phyloP scores from a whole-genome alignment of 352 stramenopile species.

The Phytophthora fragariaefolia region DNA sequence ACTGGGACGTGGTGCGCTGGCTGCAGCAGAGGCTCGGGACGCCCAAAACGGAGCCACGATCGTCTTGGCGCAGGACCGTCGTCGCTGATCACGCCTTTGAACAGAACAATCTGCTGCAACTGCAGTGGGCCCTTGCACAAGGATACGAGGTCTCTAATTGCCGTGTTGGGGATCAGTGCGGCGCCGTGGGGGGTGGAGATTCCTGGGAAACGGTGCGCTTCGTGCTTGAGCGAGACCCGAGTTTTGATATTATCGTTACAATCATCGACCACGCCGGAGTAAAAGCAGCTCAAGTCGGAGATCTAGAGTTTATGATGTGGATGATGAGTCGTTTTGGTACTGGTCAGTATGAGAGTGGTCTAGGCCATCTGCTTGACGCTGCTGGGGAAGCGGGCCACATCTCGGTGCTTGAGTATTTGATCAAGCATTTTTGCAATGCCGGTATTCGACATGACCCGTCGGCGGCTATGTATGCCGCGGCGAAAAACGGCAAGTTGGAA shows the following conservation, averaged over 20 bases:
- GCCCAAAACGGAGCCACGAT: not conserved
- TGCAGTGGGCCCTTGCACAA: not conserved
- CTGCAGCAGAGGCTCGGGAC: not conserved
- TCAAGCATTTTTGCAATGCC: not conserved
- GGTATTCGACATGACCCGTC: not conserved
- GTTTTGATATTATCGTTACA: too few relatives aligned
- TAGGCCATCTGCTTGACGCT: not conserved
- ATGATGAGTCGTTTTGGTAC: not conserved
- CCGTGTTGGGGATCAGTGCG: not conserved
- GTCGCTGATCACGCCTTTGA: not conserved
- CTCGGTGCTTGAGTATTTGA: not conserved
- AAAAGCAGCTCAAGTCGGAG: not conserved
- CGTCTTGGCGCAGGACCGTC: not conserved
- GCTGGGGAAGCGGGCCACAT: not conserved
- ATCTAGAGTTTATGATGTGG: not conserved
- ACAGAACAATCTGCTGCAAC: not conserved
- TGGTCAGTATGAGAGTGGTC: not conserved
- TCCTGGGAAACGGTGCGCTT: not conserved
- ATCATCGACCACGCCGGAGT: not conserved
- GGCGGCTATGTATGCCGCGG: not conserved
- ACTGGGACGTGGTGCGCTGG: constrained; percentile 3
- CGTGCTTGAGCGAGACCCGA: not conserved
- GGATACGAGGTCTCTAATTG: not conserved
- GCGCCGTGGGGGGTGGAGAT: not conserved
- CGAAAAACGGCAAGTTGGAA: not conserved